Conservation (phyloP, 2,329 filamentous ascomycete genomes). For the Xylaria sp. region DNA sequence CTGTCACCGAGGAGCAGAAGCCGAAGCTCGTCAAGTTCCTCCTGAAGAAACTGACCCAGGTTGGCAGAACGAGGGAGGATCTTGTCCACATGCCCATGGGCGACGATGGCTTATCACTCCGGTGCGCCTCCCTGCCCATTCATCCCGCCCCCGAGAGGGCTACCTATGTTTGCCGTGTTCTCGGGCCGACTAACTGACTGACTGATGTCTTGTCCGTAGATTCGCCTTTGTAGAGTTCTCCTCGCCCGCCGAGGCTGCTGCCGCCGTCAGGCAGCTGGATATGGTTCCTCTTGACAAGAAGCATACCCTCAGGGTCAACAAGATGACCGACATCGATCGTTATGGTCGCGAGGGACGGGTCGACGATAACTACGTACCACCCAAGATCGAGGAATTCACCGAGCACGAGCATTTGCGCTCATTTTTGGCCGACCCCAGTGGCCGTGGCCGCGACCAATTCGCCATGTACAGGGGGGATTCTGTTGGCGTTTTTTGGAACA, state of each 20-base stretch:
- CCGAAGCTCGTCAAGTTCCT: conserved; percentile 96
- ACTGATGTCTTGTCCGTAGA: conserved; percentile 49
- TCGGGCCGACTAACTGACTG: not conserved
- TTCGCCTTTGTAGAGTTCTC: conserved; percentile 98
- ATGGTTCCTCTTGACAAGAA: conserved; percentile 91
- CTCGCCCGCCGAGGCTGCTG: conserved; percentile 84
- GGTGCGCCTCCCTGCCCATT: conserved; percentile 56
- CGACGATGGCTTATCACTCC: conserved; percentile 83
- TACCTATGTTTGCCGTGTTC: no score
- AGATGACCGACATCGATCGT: conserved; percentile 95
- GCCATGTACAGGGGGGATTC: conserved; percentile 91
- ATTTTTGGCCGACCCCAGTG: conserved; percentile 82
- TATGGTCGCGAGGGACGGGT: conserved; percentile 93
- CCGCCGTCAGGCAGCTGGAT: conserved; percentile 88
- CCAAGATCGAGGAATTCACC: conserved; percentile 80
- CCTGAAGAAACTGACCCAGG: conserved; percentile 86
- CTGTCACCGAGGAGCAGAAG: conserved; percentile 88
- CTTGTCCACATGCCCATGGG: conserved; percentile 92
- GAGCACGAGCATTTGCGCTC: conserved; percentile 95
- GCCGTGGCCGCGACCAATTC: conserved; percentile 90
- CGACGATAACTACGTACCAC: conserved; percentile 86
- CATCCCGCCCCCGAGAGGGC: not conserved
- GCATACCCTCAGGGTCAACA: conserved; percentile 95
- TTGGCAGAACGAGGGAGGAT: conserved; percentile 85
- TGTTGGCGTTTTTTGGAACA: conserved; percentile 98